Conservation (phyloP, 2,329 filamentous ascomycete species). For the Cercospora sojina region DNA sequence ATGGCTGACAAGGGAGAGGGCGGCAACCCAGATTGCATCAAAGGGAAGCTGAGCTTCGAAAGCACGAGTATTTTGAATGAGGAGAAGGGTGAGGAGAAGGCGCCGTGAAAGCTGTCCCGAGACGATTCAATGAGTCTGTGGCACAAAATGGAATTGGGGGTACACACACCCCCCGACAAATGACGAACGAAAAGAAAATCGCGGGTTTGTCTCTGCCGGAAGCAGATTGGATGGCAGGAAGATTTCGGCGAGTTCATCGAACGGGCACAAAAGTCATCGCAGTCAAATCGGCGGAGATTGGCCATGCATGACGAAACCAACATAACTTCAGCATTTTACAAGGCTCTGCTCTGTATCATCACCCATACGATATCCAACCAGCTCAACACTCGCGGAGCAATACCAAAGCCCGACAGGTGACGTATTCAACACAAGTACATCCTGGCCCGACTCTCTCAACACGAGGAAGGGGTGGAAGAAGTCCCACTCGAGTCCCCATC, state of each 20-base stretch:
- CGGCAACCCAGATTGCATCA: not conserved
- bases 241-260: not conserved
- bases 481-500: not conserved
- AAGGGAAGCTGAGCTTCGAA: not conserved
- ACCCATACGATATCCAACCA: constrained; percentile 45
- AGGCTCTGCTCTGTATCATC: not conserved
- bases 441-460: not conserved
- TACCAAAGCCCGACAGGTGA: not conserved
- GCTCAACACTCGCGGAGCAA: constrained; percentile 47
- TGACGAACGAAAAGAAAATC: not conserved
- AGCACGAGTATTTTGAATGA: not conserved
- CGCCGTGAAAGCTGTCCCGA: not conserved
- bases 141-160: not conserved
- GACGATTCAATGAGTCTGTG: not conserved
- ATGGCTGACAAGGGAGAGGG: not conserved
- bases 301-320: not conserved
- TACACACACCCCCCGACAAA: not conserved
- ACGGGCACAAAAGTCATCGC: not conserved
- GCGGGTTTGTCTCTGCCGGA: too few species aligned
- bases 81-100: not conserved
- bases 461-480: not conserved
- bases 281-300: not conserved
- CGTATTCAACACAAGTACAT: not conserved
- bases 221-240: not conserved
- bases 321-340: not conserved